Conservation (phyloP, 176 grass and related monocot species). For the Alloteropsis semialata region DNA sequence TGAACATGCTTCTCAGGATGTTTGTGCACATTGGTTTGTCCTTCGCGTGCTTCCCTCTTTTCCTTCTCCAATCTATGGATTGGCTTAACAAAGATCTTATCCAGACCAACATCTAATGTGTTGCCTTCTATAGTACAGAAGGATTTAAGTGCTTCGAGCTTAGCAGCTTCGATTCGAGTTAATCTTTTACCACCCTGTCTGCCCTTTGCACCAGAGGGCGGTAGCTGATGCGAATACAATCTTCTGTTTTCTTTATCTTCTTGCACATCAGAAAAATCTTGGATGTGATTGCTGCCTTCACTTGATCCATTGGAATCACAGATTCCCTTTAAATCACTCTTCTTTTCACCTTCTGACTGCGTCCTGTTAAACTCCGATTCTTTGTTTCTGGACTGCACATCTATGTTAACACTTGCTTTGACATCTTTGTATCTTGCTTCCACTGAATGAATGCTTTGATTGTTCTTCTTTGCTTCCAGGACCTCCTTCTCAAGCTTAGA, state of each 20-base stretch:
- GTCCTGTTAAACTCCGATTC: constrained; percentile 18
- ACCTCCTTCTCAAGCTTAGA: constrained; percentile 70
- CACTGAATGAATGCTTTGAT: not conserved
- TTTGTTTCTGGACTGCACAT: constrained; percentile 14
- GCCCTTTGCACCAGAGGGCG: constrained; percentile 35
- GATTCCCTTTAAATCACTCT: constrained; percentile 1
- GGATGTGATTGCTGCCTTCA: constrained; percentile 26
- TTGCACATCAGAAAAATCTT: constrained; percentile 9
- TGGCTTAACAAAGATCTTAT: constrained; percentile 62
- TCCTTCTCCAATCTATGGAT: constrained; percentile 47
- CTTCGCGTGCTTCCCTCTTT: constrained; percentile 39
- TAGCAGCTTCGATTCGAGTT: constrained; percentile 56
- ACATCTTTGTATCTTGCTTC: constrained; percentile 21
- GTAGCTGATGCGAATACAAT: constrained; percentile 12
- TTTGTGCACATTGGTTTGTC: constrained; percentile 30
- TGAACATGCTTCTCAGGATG: constrained; percentile 20
- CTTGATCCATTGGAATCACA: constrained; percentile 1
- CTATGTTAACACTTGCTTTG: not conserved
- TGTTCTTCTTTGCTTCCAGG: constrained; percentile 54
- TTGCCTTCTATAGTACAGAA: constrained; percentile 45
- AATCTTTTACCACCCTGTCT: constrained; percentile 39
- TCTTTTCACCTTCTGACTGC: constrained; percentile 23
- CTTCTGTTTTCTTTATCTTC: constrained; percentile 57
- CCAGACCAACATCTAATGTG: constrained; percentile 34
- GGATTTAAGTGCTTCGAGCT: constrained; percentile 45